Evolutionary conservation across 768 basidiomycete species (phyloP), one percentile per base, ranked within the genome.

Genomic region (Podaxis sp.): DNA sequence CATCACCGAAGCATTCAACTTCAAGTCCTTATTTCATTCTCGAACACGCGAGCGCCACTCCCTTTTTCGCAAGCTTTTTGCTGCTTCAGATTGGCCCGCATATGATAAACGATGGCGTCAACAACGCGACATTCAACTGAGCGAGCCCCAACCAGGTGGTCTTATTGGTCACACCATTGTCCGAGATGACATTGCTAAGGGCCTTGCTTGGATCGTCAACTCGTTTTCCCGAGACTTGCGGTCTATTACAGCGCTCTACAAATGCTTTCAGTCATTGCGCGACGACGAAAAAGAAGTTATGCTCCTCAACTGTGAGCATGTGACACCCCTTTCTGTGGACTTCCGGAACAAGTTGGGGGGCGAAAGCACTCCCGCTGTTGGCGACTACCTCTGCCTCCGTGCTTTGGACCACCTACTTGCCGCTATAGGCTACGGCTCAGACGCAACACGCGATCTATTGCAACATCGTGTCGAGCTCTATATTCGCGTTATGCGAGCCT

Each of bases 321-420:
- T n/a, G 15, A 40, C 56, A 2, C 56, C 56, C 12, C 41, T 57
- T 7, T 41, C 56, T 15, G 17, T 40, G 15, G 56, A 57, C 28
- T 57, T 57, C 15, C 37, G 40, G 40, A 46, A 57, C 40, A 57
- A 57, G 17, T 40, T 57, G 13, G 56, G 56, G 6, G 56, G 56
- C 13, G 38, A 28, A 28, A 30, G 38, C 11, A 22, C 15, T 24
- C 56, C 56, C 30, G 56, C 40, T 28, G 26, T 57, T 12, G 44
- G 56, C 22, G 56, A 57, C 26, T 57, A 57, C 56, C 56, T 57
- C 40, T 57, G 56, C 56, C 41, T 57, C 6, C 56, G 56, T 44
- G 37, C 24, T 24, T n/a, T 57, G 40, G 56, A 57, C 40, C 56
- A 57, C 41, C n/a, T 57, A 20, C 56, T 57, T 12, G 41, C 15